phyloP scores from a whole-genome alignment of 148 eudicot species.

The Amaranthus hypochondriacus region DNA sequence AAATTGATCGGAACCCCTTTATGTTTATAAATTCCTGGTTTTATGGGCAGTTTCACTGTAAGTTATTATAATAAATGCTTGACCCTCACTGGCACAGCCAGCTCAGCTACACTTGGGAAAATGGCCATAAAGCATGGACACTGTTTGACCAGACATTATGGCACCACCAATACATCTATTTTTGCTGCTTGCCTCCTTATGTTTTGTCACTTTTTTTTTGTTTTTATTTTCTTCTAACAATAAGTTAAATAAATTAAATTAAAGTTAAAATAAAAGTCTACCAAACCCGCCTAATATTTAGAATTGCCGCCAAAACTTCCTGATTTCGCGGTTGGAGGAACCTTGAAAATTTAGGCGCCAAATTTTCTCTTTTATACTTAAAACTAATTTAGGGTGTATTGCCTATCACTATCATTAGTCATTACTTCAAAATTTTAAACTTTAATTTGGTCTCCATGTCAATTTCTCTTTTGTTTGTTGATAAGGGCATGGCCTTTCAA shows the following conservation, averaged over 20 bases:
- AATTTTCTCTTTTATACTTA: not conserved
- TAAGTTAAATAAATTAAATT: too few species aligned
- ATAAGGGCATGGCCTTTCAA: too few species aligned
- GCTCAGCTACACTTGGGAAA: slow-evolving; percentile 10
- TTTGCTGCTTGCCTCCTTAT: not conserved
- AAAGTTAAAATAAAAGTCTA: not conserved
- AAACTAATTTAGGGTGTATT: not conserved
- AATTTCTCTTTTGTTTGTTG: too few species aligned
- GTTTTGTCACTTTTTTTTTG: not conserved
- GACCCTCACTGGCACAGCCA: not conserved
- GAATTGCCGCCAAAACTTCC: slow-evolving; percentile 11
- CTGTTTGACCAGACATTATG: not conserved
- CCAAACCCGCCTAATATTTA: slow-evolving; percentile 22
- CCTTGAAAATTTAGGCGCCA: slow-evolving; percentile 15
- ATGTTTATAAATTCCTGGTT: not conserved
- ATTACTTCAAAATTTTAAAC: not conserved
- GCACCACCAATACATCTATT: not conserved
- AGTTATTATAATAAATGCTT: not conserved
- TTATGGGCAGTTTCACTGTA: not conserved
- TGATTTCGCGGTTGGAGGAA: slow-evolving; percentile 11
- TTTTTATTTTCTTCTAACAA: not conserved
- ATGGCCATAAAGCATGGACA: not conserved
- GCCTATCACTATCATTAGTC: slow-evolving; percentile 11
- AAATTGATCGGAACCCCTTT: too few species aligned
- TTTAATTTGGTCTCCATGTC: not conserved